phyloP scores from a whole-genome alignment of 768 basidiomycete species.

The Atractiella rhizophila region DNA sequence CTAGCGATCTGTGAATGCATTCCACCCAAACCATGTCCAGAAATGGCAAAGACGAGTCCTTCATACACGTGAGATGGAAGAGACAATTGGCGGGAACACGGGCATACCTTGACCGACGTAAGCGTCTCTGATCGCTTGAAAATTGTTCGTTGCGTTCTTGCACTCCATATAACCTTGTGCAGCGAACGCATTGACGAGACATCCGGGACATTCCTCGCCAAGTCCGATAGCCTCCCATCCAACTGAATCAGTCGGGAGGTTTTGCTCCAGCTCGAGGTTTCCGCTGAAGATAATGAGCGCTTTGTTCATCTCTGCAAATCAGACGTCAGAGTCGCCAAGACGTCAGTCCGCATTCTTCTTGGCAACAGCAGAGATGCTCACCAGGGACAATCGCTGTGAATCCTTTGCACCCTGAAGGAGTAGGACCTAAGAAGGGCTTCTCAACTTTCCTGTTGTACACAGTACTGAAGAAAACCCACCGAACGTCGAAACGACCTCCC shows the following conservation, averaged over 20 bases:
- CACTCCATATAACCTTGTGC: constrained; percentile 5
- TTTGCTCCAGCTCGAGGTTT: constrained; percentile 5
- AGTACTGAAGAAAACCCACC: not conserved
- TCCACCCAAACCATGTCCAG: constrained; percentile 8
- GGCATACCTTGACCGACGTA: not conserved
- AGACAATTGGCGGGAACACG: not conserved
- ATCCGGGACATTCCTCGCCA: constrained; percentile 1
- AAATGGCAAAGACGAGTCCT: constrained; percentile 7
- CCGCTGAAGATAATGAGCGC: constrained; percentile 6
- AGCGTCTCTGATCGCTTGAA: not conserved
- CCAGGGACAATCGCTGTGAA: constrained; percentile 10
- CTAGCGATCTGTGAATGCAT: constrained; percentile 7
- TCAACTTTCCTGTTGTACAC: not conserved
- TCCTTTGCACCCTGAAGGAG: not conserved
- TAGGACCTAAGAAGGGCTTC: not conserved
- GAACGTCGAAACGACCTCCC: constrained; percentile 1
- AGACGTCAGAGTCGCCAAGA: no score
- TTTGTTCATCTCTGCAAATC: constrained; percentile 14
- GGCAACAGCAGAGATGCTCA: constrained; percentile 1
- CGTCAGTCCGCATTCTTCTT: not conserved
- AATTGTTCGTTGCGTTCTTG: constrained; percentile 7
- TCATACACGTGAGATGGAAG: not conserved
- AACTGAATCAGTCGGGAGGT: not conserved
- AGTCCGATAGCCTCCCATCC: constrained; percentile 2
- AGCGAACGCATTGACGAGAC: constrained; percentile 5